Evolutionary conservation across 148 eudicot species (phyloP).

Genomic region (Bassia scoparia): DNA sequence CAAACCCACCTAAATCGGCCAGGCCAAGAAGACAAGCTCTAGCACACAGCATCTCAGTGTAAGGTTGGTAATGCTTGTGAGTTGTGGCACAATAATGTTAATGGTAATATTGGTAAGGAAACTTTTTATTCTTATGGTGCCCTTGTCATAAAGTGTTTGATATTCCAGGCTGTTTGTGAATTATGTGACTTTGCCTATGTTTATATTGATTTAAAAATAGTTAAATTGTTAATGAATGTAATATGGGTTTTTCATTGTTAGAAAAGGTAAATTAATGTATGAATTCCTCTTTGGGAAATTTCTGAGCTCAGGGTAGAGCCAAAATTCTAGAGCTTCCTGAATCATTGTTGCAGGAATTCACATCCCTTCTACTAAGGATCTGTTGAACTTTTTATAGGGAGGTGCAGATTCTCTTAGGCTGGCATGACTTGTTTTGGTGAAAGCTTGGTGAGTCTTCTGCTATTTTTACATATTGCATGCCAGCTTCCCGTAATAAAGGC

Average conservation of each 20-base stretch:
- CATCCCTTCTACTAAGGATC: neutral
- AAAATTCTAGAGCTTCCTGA: neutral
- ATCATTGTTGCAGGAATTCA: neutral
- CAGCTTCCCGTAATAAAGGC: neutral
- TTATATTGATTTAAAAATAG: neutral
- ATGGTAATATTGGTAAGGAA: neutral
- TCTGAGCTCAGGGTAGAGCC: neutral
- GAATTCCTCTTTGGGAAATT: conserved; percentile 3
- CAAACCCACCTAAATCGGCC: neutral
- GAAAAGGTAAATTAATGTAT: neutral
- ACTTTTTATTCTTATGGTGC: neutral
- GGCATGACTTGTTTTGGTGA: conserved; percentile 4
- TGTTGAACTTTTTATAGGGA: neutral
- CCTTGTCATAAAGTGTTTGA: neutral
- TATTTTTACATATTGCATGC: neutral
- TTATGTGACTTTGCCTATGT: neutral
- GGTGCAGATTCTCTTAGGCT: conserved; percentile 9
- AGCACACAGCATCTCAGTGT: neutral
- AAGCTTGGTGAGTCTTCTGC: neutral
- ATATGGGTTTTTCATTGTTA: conserved; percentile 1
- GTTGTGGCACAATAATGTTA: neutral
- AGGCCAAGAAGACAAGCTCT: neutral
- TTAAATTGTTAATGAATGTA: conserved; percentile 10
- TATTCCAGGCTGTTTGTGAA: neutral
- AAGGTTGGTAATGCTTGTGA: neutral